phyloP scores from a whole-genome alignment of 352 stramenopile genomes.

The Peronospora destructor region DNA sequence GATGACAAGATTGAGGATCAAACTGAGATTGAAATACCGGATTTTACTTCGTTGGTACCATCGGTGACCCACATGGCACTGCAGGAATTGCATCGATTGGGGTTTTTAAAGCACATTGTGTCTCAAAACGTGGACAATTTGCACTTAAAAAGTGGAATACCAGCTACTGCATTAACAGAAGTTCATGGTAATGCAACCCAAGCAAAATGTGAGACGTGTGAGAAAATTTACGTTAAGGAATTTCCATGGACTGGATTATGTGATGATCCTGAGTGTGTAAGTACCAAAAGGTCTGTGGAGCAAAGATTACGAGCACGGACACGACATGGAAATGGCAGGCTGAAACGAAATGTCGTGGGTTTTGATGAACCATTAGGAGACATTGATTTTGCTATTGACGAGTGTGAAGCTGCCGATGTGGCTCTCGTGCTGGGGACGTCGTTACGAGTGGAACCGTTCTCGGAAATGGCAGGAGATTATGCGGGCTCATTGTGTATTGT shows the following conservation, averaged over 20 bases:
- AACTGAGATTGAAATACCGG: conserved; percentile 35
- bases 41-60: conserved; percentile 63
- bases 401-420: conserved; percentile 69
- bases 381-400: conserved; percentile 73
- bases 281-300: conserved; percentile 54
- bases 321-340: conserved; percentile 62
- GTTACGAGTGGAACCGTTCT: conserved; percentile 71
- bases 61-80: conserved; percentile 80
- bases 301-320: conserved; percentile 60
- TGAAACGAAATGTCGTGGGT: conserved; percentile 72
- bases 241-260: conserved; percentile 71
- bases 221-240: conserved; percentile 71
- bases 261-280: conserved; percentile 51
- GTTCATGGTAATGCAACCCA: conserved; percentile 80
- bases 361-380: conserved; percentile 78
- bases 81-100: conserved; percentile 62
- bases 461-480: conserved; percentile 74
- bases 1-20: conserved; percentile 4
- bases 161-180: conserved; percentile 48
- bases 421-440: conserved; percentile 74
- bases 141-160: conserved; percentile 74
- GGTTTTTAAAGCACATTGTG: conserved; percentile 69
- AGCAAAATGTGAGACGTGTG: conserved; percentile 78
- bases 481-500: conserved; percentile 67
- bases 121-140: conserved; percentile 84